These are phyloP conservation scores for Xylariaceae sp. DNA, from an alignment of 2,329 filamentous ascomycete genomes.

Conservation along the genomic window DNA sequence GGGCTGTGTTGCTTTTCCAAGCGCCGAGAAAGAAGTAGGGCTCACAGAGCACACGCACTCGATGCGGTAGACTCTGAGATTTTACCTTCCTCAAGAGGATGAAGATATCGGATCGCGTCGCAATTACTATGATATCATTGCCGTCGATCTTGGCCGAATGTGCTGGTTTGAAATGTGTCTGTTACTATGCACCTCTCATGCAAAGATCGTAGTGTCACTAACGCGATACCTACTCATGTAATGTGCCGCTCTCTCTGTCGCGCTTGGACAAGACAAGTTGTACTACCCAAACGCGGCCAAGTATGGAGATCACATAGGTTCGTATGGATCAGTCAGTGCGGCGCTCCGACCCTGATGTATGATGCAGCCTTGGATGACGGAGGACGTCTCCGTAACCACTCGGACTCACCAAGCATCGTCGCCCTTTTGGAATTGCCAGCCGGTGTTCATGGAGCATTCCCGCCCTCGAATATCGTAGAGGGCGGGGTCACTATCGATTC, in stretches of 20 bases:
- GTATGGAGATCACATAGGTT: neutral
- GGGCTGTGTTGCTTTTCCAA: neutral
- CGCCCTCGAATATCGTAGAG: neutral
- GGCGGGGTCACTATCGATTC: too few species aligned
- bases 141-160: neutral
- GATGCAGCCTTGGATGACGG: neutral
- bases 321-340: neutral
- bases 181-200: neutral
- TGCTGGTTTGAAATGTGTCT: neutral
- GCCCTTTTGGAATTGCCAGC: neutral
- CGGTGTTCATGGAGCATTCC: neutral
- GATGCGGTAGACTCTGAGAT: neutral
- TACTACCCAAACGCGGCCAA: neutral
- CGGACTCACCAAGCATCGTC: neutral
- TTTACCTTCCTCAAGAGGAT: neutral
- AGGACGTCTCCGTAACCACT: neutral
- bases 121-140: neutral
- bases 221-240: too few species aligned
- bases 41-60: neutral
- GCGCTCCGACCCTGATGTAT: neutral
- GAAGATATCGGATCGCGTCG: neutral
- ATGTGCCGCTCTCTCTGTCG: too few species aligned
- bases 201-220: neutral
- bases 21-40: neutral
- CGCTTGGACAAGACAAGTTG: too few species aligned